Evolutionary conservation across 345 rosid genomes (phyloP), one percentile per base, ranked within the genome.

Genomic region (Arabis hirsuta): DNA sequence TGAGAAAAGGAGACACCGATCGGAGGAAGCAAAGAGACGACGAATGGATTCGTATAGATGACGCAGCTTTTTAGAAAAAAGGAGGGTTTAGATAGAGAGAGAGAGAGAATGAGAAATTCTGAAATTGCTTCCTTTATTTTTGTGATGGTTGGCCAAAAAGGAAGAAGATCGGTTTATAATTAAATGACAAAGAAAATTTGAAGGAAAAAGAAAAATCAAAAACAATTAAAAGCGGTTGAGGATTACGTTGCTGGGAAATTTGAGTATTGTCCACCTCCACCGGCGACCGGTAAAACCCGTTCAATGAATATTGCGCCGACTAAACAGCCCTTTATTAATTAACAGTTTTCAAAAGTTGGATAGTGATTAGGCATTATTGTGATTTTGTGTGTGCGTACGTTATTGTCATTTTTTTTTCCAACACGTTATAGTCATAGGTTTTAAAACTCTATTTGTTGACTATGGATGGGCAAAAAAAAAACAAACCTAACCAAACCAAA

Each of bases 231-330:
- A 66, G 55, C 72, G 78, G 72, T 57, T 57, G 72, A 19, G 60
- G 57, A 36, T 22, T 36, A 72, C 63, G 50, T 50, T 39, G 59
- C 66, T 59, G 5, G 57, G 6, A 20, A 36, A 7, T 36, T 47
- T 47, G 14, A 16, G 13, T 52, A 27, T 38, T 38, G 44, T 29
- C 64, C 50, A 24, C 8, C 34, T 32, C 58, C 61, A 66, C 78
- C 78, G 78, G 22, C 60, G 66, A 74, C 78, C 78, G 78, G 67
- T 57, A 47, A 38, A 56, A 16, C 77, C 77, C 58, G 65, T 46
- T 69, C 16, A 36, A 0, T 26, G 13, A 20, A 7, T 48, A 36
- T 20, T 48, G 42, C 1, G 27, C 38, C 66, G 52, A 43, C 24
- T 44, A 5, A 29, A 29, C 32, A 3, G 4, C 1, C 32, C 32